A percentile compares a stretch with the other conserved stretches of the same genome.
Evolutionary conservation across 129 eudicot genomes (phyloP).

Genomic region (Lonicera japonica): DNA sequence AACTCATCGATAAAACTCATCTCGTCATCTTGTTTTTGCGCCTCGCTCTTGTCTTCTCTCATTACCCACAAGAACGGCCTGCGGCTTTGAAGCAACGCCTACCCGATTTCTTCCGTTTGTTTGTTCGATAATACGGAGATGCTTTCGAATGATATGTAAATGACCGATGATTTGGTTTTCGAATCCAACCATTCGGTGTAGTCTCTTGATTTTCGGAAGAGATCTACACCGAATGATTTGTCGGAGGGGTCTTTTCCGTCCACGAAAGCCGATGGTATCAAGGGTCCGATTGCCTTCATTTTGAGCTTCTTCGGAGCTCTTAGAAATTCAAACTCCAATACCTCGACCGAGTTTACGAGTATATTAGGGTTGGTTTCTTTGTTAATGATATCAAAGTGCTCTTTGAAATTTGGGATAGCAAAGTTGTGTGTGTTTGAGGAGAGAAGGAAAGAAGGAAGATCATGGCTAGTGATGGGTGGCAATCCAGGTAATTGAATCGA

Average conservation of each 20-base stretch:
- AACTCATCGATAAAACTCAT: neutral
- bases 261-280: too few species aligned
- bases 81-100: neutral
- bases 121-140: neutral
- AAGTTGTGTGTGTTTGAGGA: too few species aligned
- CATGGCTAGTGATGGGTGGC: too few species aligned
- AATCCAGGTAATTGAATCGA: too few species aligned
- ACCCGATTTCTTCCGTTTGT: constrained; percentile 26
- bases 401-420: too few species aligned
- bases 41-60: too few species aligned
- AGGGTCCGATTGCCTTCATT: constrained; percentile 8
- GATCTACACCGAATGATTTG: too few species aligned
- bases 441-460: too few species aligned
- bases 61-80: constrained; percentile 11
- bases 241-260: constrained; percentile 1
- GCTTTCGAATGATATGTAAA: constrained; percentile 29
- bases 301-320: constrained; percentile 18
- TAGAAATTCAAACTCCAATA: constrained; percentile 23
- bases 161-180: constrained; percentile 15
- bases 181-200: constrained; percentile 18
- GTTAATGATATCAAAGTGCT: too few species aligned
- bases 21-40: too few species aligned
- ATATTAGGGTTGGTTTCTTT: too few species aligned
- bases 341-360: too few species aligned
- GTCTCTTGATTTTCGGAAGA: neutral